Evolutionary conservation across 805 yeast species (phyloP).

Genomic region (Teunomyces stri): DNA sequence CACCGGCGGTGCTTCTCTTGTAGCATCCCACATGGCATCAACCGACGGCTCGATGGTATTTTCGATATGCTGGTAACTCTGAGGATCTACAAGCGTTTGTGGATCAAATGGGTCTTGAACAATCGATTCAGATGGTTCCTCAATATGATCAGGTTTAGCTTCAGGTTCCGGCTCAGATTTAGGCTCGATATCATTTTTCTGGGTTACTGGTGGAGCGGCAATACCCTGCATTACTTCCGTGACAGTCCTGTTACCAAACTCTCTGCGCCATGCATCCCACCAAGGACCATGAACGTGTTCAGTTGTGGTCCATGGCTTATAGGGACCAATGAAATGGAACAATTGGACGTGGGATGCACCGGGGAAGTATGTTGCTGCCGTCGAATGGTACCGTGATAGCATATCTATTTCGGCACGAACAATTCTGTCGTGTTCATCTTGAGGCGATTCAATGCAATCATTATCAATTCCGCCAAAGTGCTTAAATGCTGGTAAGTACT

Average conservation of each 20-base stretch:
- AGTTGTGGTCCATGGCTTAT: constrained; percentile 52
- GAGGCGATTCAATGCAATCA: neutral
- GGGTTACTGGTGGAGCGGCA: neutral
- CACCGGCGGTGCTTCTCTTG: constrained; percentile 42
- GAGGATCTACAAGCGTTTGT: constrained; percentile 28
- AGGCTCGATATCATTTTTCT: neutral
- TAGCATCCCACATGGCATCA: constrained; percentile 44
- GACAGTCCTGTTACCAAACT: constrained; percentile 25
- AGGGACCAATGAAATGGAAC: constrained; percentile 66
- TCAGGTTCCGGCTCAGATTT: too few species aligned
- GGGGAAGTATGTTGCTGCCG: constrained; percentile 18
- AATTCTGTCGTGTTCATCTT: constrained; percentile 2
- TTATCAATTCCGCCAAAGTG: constrained; percentile 35
- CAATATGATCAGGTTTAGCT: too few species aligned
- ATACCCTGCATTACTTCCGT: constrained; percentile 14
- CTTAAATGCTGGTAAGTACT: constrained; percentile 67
- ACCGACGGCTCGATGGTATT: constrained; percentile 8
- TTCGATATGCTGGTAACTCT: constrained; percentile 24
- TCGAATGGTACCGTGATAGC: constrained; percentile 14
- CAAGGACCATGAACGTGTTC: constrained; percentile 26
- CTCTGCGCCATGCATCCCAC: constrained; percentile 40
- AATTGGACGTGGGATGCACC: constrained; percentile 39
- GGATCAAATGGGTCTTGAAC: constrained; percentile 11
- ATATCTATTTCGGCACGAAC: constrained; percentile 1
- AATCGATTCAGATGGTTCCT: neutral